Percentiles rank a stretch among this genome's conserved stretches.
phyloP scores from a whole-genome alignment of 805 yeast species.

The Kazachstania bromeliacearum region DNA sequence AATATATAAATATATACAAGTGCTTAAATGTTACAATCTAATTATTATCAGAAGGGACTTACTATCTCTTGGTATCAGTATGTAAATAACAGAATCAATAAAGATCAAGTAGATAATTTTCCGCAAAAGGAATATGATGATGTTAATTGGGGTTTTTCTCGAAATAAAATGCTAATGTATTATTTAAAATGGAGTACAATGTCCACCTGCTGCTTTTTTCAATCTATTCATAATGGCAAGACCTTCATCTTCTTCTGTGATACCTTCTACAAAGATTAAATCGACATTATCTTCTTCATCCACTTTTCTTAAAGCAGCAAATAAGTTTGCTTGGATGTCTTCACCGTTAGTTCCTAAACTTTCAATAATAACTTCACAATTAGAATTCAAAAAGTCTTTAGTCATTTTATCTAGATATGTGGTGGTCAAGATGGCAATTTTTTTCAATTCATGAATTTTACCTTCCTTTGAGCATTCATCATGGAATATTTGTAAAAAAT shows the following conservation, averaged over 20 bases:
- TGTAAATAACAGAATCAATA: too few relatives aligned
- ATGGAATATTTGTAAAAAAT: constrained; percentile 23
- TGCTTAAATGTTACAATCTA: too few relatives aligned
- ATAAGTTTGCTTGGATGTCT: constrained; percentile 68
- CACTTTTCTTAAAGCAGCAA: constrained; percentile 61
- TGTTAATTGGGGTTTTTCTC: background rate
- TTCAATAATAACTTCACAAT: constrained; percentile 10
- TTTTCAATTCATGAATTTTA: constrained; percentile 15
- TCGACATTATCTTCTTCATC: constrained; percentile 58
- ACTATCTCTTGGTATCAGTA: too few relatives aligned
- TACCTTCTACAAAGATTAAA: constrained; percentile 74
- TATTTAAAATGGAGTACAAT: constrained; percentile 4
- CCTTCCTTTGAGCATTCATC: constrained; percentile 8
- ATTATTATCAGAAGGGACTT: too few relatives aligned
- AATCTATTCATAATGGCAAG: constrained; percentile 91
- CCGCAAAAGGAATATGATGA: too few relatives aligned
- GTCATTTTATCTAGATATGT: constrained; percentile 22
- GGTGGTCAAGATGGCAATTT: constrained; percentile 44
- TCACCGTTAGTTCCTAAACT: constrained; percentile 36
- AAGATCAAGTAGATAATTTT: too few relatives aligned
- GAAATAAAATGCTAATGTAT: background rate
- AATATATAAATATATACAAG: too few relatives aligned
- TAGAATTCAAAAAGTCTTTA: background rate
- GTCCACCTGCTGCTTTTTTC: constrained; percentile 13
- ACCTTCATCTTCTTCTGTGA: constrained; percentile 69